Base-by-base conservation (phyloP, 257 asterid genomes). In the Fraxinus quadrangulata region DNA sequence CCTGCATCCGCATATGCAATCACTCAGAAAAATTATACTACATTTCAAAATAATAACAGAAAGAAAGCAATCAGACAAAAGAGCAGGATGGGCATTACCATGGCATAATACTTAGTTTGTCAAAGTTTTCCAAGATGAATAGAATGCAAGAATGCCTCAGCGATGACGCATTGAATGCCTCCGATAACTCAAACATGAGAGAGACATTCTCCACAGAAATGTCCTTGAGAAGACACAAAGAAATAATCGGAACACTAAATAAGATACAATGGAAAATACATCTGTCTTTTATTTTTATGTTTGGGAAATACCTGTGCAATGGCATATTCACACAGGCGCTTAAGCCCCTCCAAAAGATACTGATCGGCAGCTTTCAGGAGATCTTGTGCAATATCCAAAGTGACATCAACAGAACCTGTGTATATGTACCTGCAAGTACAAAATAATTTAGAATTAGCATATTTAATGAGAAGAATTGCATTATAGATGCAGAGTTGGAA, bases 281-380 rank as follows among this genome's bases (percentile, higher is more conserved):
- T 34, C 14, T 5, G 26, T 36, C 23, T 40, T 70, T 33, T 28
- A 21, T 19, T 4, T 31, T 33, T 63, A 9, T 10, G 11, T 10
- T 11, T 0, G 28, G 71, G 39, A 31, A 78, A 75, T 80, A 93
- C 99, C 91, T 93, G 96, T 49, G 97, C 98, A 76, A 96, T 93
- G 75, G 97, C 85, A 76, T 90, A 93, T 79, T 96, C 99, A 24
- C 98, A 93, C 3, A 91, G 87, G 40, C 99, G 96, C 84, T 96
- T 96, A 24, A 96, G 97, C 75, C 99, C 99, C 87, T 96, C 99
- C 83, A 96, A 73, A 30, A 96, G 92, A 90, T 96, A 96, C 92
- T 96, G 98, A 82, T 96, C 99, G 0, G 98, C 96, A 77, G 99
- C 99, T 72, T 97, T 85, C 77, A 96, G 85, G 80, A 96, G 97